Conservation (phyloP, 352 stramenopile species). For the Phytophthora kernoviae region DNA sequence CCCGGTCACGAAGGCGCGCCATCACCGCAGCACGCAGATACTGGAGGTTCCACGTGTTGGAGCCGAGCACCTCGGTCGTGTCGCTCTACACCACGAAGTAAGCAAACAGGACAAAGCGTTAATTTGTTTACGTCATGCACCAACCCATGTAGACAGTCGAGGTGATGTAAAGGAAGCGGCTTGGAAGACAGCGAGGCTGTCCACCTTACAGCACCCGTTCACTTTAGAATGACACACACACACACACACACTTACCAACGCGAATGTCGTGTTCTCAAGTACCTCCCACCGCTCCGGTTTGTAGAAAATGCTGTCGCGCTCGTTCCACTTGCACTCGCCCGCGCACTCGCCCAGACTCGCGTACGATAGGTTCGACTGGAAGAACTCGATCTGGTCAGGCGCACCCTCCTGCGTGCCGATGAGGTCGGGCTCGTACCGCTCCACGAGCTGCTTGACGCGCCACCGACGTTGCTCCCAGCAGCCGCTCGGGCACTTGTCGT, state of each 20-base stretch:
- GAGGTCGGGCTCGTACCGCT: conserved; percentile 53
- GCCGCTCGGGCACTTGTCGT: conserved; percentile 53
- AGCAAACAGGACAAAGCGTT: neutral
- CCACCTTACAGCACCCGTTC: no score
- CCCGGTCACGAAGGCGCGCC: conserved; percentile 44
- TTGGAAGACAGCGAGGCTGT: no score
- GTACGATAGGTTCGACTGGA: conserved; percentile 46
- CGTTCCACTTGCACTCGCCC: conserved; percentile 54
- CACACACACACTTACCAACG: conserved; percentile 41
- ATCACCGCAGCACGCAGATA: conserved; percentile 60
- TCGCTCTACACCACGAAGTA: conserved; percentile 40
- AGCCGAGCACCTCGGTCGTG: conserved; percentile 45
- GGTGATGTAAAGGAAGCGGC: neutral
- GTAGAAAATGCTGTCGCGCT: conserved; percentile 77
- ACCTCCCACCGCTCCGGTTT: conserved; percentile 41
- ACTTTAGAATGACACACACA: neutral
- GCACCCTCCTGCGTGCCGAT: conserved; percentile 67
- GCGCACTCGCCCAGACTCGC: conserved; percentile 55
- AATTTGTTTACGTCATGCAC: neutral
- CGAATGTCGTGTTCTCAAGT: conserved; percentile 52
- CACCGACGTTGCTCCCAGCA: conserved; percentile 59
- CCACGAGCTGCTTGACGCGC: conserved; percentile 44
- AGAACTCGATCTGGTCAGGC: conserved; percentile 54
- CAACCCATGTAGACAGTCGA: neutral
- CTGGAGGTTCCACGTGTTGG: conserved; percentile 68